Evolutionary conservation across 805 yeast genomes (phyloP).

Genomic region (Yarrowia phangngaensis): DNA sequence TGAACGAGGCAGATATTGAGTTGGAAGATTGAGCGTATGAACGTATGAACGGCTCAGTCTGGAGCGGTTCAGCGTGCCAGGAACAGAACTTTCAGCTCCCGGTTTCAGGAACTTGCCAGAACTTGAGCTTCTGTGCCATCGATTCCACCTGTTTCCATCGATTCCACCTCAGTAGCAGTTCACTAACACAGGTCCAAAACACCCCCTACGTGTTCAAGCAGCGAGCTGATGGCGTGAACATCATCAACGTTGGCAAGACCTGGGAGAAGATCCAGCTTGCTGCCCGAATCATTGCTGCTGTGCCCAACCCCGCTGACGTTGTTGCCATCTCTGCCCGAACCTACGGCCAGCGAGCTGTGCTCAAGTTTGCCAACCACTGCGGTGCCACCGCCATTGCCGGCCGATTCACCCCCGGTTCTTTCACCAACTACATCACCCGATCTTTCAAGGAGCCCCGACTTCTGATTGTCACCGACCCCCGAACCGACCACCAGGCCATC

Average conservation of each 20-base stretch:
- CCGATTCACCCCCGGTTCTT: slow-evolving; percentile 99
- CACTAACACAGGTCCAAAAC: slow-evolving; percentile 71
- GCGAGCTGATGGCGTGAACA: slow-evolving; percentile 99
- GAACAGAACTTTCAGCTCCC: no score
- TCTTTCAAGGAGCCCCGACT: slow-evolving; percentile 99
- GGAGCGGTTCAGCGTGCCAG: no score
- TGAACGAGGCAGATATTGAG: no score
- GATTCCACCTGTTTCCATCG: neutral
- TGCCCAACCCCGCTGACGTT: slow-evolving; percentile 97
- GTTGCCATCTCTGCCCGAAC: slow-evolving; percentile 99
- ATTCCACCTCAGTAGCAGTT: neutral
- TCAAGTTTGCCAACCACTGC: slow-evolving; percentile 99
- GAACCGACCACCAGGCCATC: slow-evolving; percentile 99
- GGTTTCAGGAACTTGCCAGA: no score
- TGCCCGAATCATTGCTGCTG: slow-evolving; percentile 99
- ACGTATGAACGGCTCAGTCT: no score
- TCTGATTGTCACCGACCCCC: slow-evolving; percentile 98
- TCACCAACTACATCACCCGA: slow-evolving; percentile 99
- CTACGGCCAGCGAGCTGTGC: slow-evolving; percentile 99
- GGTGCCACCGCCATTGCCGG: slow-evolving; percentile 99
- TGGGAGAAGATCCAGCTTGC: slow-evolving; percentile 99
- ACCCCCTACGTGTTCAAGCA: slow-evolving; percentile 71
- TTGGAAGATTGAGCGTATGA: no score
- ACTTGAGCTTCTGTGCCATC: neutral
- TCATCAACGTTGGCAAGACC: slow-evolving; percentile 97